phyloP scores from a whole-genome alignment of 2,329 filamentous ascomycete genomes.

The Neurospora crassa region DNA sequence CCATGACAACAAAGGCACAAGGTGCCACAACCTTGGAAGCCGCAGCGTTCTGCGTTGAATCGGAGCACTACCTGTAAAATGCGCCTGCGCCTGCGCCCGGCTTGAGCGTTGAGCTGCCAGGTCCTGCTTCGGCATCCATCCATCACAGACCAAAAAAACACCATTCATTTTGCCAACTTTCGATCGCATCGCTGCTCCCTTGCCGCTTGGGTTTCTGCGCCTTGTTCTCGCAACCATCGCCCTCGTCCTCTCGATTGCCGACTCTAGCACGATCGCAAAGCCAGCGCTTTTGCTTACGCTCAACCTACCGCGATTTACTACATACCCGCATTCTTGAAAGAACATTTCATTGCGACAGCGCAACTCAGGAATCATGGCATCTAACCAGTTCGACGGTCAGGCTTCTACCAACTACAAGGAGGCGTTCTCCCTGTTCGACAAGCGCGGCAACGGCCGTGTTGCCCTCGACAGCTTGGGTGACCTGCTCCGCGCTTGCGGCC shows the following conservation, averaged over 20 bases:
- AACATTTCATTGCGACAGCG: background rate
- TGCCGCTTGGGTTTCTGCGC: background rate
- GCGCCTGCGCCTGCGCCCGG: slow-evolving; percentile 6
- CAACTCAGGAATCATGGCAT: slow-evolving; percentile 29
- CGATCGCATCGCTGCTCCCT: background rate
- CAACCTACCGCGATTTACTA: background rate
- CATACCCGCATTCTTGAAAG: background rate
- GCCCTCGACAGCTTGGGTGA: slow-evolving; percentile 80
- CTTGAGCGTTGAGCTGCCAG: slow-evolving; percentile 8
- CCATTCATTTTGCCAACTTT: background rate
- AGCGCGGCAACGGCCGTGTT: slow-evolving; percentile 93
- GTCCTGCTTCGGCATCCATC: background rate
- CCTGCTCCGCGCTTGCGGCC: slow-evolving; percentile 88
- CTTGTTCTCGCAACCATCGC: background rate
- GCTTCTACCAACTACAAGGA: slow-evolving; percentile 98
- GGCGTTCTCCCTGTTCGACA: slow-evolving; percentile 99
- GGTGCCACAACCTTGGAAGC: slow-evolving; percentile 1
- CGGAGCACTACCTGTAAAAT: slow-evolving; percentile 9
- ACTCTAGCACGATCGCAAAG: background rate
- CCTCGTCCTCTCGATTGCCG: background rate
- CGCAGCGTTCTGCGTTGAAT: background rate
- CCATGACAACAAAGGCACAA: slow-evolving; percentile 15
- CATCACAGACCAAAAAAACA: background rate
- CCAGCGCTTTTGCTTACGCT: background rate
- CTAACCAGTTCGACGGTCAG: slow-evolving; percentile 48